Base-by-base conservation (phyloP, 805 yeast species). In the Torulaspora maleeae region DNA sequence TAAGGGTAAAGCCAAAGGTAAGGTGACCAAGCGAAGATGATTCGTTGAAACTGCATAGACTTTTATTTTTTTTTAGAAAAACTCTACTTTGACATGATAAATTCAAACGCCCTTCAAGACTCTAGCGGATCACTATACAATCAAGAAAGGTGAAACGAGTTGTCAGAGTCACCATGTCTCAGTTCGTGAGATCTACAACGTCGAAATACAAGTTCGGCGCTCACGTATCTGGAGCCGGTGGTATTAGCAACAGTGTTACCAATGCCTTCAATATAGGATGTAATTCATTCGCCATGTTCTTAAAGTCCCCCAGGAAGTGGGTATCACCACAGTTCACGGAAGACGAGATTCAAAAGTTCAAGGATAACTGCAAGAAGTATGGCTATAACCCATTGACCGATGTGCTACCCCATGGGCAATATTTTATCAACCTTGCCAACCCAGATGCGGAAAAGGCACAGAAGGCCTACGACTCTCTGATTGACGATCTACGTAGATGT, bases 231-330 rank as follows among this genome's bases (percentile, higher is more conserved):
- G 80, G 83, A 53, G 75, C 84, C 4, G 95, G 95, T 11, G 97
- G 93, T 41, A 58, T 86, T 2, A 79, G 85, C 36, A 82, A 84
- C 25, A 74, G 91, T 6, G 80, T 86, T 1, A 59, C 71, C 28
- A 77, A 82, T 54, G 83, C 83, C 17, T 68, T 67, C 56, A 68
- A 70, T 33, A 69, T 78, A 20, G 80, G 80, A 56, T 71, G 68
- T 44, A 87, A 87, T 58, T 78, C 95, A 37, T 89, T 93, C 73
- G 98, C 97, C 0, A 68, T 93, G 55, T 93, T 93, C 63, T 70
- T 93, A 52, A 90, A 90, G 61, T 84, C 87, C 42, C 97, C 96
- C 27, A 76, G 95, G 50, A 78, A 84, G 60, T 93, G 98, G 98
- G 84, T 76, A 1, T 82, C 96, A 1, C 91, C 96, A 15, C 83